Percentiles rank a stretch among this genome's conserved stretches.
These are phyloP conservation scores for Fusarium siculi DNA, from an alignment of 2,329 filamentous ascomycete species.

Conservation along the genomic window DNA sequence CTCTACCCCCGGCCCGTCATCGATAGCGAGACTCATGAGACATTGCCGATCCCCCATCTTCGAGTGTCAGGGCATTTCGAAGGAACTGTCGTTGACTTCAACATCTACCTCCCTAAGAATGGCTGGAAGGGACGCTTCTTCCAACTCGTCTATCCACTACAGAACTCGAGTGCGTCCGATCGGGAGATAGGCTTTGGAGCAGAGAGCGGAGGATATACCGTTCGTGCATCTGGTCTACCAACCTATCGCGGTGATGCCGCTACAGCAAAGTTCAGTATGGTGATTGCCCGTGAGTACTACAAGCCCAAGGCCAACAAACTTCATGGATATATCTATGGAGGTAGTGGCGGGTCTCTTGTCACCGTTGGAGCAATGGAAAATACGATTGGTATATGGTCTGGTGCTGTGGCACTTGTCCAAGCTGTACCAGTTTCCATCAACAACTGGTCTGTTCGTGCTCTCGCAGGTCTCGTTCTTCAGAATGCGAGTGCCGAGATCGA, in stretches of 20 bases:
- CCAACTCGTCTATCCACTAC: neutral
- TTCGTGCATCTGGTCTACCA: neutral
- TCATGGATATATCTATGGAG: neutral
- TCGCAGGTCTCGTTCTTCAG: neutral
- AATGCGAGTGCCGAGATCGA: fast-evolving
- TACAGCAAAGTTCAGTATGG: neutral
- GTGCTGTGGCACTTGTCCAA: neutral
- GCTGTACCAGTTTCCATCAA: neutral
- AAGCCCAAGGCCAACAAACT: neutral
- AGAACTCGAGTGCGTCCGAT: neutral
- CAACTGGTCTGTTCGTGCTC: neutral
- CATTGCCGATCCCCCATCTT: fast-evolving
- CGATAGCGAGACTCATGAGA: neutral
- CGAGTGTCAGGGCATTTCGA: neutral
- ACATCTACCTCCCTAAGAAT: fast-evolving
- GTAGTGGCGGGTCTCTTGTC: neutral
- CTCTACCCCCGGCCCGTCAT: fast-evolving
- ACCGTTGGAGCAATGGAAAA: neutral
- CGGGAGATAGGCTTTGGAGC: neutral
- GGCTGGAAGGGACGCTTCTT: neutral
- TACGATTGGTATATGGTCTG: neutral
- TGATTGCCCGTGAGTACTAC: fast-evolving
- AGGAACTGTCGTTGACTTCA: fast-evolving
- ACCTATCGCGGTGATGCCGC: neutral
- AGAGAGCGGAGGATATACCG: fast-evolving